Base-by-base conservation (phyloP, 73 alveolate species). In the Tetrahymena borealis region DNA sequence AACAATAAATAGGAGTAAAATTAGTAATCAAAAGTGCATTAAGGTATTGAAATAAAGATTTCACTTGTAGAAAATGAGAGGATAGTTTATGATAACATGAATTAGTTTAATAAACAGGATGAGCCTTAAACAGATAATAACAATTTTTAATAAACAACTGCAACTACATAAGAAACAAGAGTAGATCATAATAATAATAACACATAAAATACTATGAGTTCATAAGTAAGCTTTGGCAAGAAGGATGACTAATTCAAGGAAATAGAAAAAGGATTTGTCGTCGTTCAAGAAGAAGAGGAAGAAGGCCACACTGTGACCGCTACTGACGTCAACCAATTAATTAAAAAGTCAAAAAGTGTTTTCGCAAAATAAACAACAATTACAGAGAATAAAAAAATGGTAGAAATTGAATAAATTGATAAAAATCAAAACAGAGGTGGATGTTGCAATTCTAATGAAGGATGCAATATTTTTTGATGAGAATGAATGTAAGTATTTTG, bases 301-400 rank as follows among this genome's bases (percentile, higher is more conserved):
- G 85, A 60, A 60, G 85, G 85, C 35, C 85, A 60, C 28, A 60
- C 85, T 60, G 85, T 60, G n/a, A 60, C 85, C n/a, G 85, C 85
- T 28, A 18, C 85, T 24, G 85, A 60, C 13, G 85, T 60, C 35
- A 60, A 60, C 38, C 35, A 60, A 16, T 35, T 60, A 13, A 60
- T 60, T n/a, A 60, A 60, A 60, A 60, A 60, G 28, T 60, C 85
- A 0, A 60, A 60, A 60, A 60, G 28, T n/a, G 85, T 60, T 15
- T 60, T 60, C 13, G 85, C 85, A 60, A 60, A 60, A 60, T 60
- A 60, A 60, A 60, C 85, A 60, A 60, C 85, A 2, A 60, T 60
- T 16, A 60, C n/a, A 60, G 85, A 60, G 28, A 35, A 60, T n/a
- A 60, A 60, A 60, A 60, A 60, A 60, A 60, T 60, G 85, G 38